Percentiles rank a stretch among this genome's conserved stretches.
Conservation (phyloP, 2,329 filamentous ascomycete genomes). For the Trichoderma polysporum region DNA sequence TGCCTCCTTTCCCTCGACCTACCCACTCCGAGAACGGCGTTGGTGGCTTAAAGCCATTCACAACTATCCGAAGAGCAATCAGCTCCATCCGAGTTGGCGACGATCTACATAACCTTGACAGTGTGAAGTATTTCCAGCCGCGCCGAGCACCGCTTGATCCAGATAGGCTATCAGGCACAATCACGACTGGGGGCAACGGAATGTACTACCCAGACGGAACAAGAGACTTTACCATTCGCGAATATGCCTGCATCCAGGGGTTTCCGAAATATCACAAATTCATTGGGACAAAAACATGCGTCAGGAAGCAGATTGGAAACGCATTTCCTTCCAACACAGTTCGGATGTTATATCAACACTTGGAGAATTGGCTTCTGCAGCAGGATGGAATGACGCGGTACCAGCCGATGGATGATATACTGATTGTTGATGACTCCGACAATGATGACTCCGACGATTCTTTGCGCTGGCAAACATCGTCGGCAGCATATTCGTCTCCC, state of each 20-base stretch:
- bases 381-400: constrained; percentile 40
- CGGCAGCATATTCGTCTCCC: constrained; percentile 23
- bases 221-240: constrained; percentile 64
- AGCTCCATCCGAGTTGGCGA: constrained; percentile 34
- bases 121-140: constrained; percentile 31
- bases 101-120: constrained; percentile 42
- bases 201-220: constrained; percentile 66
- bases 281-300: constrained; percentile 36
- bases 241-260: constrained; percentile 67
- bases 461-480: background rate
- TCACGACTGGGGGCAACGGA: constrained; percentile 63
- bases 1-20: constrained; percentile 63
- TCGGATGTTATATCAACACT: constrained; percentile 48
- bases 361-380: constrained; percentile 46
- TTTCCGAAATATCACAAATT: constrained; percentile 66
- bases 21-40: constrained; percentile 53
- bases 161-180: constrained; percentile 52
- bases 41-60: constrained; percentile 39
- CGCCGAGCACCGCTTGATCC: constrained; percentile 44
- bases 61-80: constrained; percentile 47
- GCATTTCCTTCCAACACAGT: constrained; percentile 68
- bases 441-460: constrained; percentile 28
- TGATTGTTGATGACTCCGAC: constrained; percentile 30
- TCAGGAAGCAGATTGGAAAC: constrained; percentile 72
- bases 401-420: constrained; percentile 22